These are phyloP conservation scores for Penicillium palitans DNA, from an alignment of 2,329 filamentous ascomycete species.

Conservation along the genomic window DNA sequence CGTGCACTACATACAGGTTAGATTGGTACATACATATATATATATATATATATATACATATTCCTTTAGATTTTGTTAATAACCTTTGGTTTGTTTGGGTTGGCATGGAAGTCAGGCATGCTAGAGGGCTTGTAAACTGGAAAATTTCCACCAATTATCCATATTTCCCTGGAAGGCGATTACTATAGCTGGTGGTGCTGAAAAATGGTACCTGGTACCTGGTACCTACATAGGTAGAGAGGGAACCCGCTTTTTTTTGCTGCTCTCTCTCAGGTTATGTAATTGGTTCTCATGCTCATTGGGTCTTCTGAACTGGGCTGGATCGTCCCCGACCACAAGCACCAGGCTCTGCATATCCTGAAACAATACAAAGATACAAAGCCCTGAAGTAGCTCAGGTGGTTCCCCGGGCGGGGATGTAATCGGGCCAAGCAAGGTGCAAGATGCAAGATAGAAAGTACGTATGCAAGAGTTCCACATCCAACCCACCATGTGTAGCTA, in stretches of 20 bases:
- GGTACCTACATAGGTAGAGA: not conserved
- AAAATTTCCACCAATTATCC: not conserved
- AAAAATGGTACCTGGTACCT: not conserved
- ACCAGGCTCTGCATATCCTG: not conserved
- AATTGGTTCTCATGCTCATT: not conserved
- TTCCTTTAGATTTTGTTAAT: not conserved
- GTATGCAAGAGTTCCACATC: not conserved
- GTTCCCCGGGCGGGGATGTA: slow-evolving; percentile 2
- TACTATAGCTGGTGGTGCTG: not conserved
- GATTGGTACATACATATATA: not conserved
- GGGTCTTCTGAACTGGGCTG: not conserved
- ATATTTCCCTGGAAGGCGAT: not conserved
- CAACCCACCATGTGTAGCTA: slow-evolving; percentile 4
- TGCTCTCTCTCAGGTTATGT: not conserved
- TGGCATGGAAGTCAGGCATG: not conserved
- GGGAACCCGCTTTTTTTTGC: not conserved
- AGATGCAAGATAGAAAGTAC: slow-evolving; percentile 1
- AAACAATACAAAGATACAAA: slow-evolving; percentile 1
- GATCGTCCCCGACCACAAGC: not conserved
- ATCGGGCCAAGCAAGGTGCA: slow-evolving; percentile 7
- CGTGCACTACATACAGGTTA: not conserved
- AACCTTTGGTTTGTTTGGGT: not conserved
- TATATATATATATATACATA: too few relatives aligned
- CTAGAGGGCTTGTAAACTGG: not conserved
- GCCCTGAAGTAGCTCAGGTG: not conserved